Base-by-base conservation (phyloP, 2,329 filamentous ascomycete species). In the Cryphonectria radicalis region DNA sequence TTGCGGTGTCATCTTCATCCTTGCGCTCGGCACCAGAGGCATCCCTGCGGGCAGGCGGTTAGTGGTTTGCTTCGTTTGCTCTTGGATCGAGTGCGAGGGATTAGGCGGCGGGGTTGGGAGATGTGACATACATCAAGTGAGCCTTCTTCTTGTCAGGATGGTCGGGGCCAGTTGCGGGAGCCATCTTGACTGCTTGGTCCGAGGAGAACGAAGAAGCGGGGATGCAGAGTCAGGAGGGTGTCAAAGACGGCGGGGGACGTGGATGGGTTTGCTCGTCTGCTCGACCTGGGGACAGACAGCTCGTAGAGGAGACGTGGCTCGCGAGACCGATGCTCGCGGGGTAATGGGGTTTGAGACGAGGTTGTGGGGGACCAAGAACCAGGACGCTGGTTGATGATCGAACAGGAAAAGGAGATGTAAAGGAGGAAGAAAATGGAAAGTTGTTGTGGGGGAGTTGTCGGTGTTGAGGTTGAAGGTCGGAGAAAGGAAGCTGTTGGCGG, bases 1-100 rank as follows among this genome's bases (percentile, higher is more conserved):
- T 99, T 68, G 96, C 90, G 74, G 92, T 94, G 81, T 97, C 96
- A 82, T 98, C 93, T 78, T 94, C 91, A 91, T 93, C 88, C 86
- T 93, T 96, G 84, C 90, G 89, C 81, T 97, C 94, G 74, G 93
- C 91, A 81, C 95, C 95, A 73, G 95, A 97, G 81, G 93, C 87
- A 84, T 98, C 94, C 85, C 94, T 97, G 77, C 32, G 69, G 77
- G n/a, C 4, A 42, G 59, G 69, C 42, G 59, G 50, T 70, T 32
- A 64, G 66, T 63, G 14, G 35, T n/a, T n/a, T 64, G 43, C 46
- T 40, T 63, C 22, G 35, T n/a, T n/a, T 64, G 43, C 60, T 40
- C 46, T 32, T 32, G 28, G 14, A 6, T 37, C 28, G 19, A 7
- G 22, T 6, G 35, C 66, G 25, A 37, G 63, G 32, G 35, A 46